Percentiles rank a stretch among this genome's conserved stretches.
These are phyloP conservation scores for Ophiostoma quercus DNA, from an alignment of 2,329 filamentous ascomycete genomes.

Conservation along the genomic window DNA sequence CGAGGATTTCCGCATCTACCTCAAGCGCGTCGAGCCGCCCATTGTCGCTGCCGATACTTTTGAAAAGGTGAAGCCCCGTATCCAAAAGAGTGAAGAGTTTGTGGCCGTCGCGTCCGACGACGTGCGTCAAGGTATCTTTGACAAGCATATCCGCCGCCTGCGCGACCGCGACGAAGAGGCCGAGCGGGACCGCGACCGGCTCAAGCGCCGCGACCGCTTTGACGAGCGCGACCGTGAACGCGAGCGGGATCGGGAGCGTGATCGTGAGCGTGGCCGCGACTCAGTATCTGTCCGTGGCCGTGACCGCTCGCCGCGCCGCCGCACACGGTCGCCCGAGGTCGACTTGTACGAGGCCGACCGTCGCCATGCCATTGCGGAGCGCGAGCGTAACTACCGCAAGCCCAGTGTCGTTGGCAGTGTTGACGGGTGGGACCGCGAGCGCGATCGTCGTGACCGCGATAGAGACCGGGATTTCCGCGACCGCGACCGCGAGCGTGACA, in stretches of 20 bases:
- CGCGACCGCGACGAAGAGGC: conserved; percentile 83
- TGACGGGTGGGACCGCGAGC: conserved; percentile 37
- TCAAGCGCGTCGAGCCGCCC: conserved; percentile 87
- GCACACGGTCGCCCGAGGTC: conserved; percentile 69
- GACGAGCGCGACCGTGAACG: conserved; percentile 33
- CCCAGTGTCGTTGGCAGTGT: conserved; percentile 58
- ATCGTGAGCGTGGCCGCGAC: conserved; percentile 31
- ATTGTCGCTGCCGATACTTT: conserved; percentile 74
- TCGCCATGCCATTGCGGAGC: conserved; percentile 85
- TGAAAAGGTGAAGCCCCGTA: conserved; percentile 75
- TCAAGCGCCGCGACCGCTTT: conserved; percentile 46
- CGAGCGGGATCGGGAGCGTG: conserved; percentile 43
- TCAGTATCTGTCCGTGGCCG: conserved; percentile 31
- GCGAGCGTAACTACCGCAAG: conserved; percentile 90
- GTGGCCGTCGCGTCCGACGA: conserved; percentile 78
- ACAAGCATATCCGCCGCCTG: conserved; percentile 85
- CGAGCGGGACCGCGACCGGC: conserved; percentile 61
- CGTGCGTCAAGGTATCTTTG: conserved; percentile 74
- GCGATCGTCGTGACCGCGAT: conserved; percentile 34
- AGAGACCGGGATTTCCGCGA: conserved; percentile 36
- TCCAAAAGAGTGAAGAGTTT: conserved; percentile 80
- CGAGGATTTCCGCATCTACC: conserved; percentile 75
- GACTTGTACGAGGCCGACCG: conserved; percentile 95
- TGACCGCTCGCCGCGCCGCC: conserved; percentile 42
- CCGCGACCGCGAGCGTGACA: conserved; percentile 33